Percentiles rank a stretch among this genome's conserved stretches.
phyloP scores from a whole-genome alignment of 225 moss, liverwort and hornwort species.

The Thuidium tamariscinum region DNA sequence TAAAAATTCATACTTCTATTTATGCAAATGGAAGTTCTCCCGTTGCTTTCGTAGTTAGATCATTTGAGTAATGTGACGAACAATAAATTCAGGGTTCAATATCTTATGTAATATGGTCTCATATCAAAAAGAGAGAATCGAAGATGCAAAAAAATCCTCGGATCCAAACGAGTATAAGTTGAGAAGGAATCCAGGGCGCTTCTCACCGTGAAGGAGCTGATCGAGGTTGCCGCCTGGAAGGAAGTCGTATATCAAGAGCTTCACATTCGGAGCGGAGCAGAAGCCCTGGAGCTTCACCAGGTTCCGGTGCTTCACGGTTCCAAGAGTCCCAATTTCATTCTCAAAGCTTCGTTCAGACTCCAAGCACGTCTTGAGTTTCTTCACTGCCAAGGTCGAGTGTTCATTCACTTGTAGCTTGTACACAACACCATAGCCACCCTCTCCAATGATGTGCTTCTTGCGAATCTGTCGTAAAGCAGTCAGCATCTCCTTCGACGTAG shows the following conservation, averaged over 20 bases:
- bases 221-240: constrained; percentile 34
- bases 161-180: not conserved
- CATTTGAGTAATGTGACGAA: not conserved
- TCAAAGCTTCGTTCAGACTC: constrained; percentile 42
- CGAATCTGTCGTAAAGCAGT: constrained; percentile 14
- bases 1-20: not conserved
- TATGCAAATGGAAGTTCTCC: not conserved
- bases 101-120: not conserved
- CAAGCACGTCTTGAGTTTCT: constrained; percentile 25
- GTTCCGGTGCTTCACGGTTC: constrained; percentile 44
- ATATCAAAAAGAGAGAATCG: not conserved
- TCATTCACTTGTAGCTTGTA: constrained; percentile 26
- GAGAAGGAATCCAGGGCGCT: not conserved
- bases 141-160: not conserved
- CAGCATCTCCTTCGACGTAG: constrained; percentile 42
- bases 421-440: constrained; percentile 46
- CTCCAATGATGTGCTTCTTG: constrained; percentile 30
- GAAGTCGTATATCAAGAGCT: constrained; percentile 40
- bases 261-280: constrained; percentile 29
- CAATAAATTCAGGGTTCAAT: not conserved
- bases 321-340: constrained; percentile 39
- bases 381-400: constrained; percentile 21
- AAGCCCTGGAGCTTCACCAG: constrained; percentile 43
- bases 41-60: not conserved
- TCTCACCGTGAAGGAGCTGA: constrained; percentile 33